Conservation (phyloP, 1,284 basidiomycete species). For the Ganoderma multipileum region DNA sequence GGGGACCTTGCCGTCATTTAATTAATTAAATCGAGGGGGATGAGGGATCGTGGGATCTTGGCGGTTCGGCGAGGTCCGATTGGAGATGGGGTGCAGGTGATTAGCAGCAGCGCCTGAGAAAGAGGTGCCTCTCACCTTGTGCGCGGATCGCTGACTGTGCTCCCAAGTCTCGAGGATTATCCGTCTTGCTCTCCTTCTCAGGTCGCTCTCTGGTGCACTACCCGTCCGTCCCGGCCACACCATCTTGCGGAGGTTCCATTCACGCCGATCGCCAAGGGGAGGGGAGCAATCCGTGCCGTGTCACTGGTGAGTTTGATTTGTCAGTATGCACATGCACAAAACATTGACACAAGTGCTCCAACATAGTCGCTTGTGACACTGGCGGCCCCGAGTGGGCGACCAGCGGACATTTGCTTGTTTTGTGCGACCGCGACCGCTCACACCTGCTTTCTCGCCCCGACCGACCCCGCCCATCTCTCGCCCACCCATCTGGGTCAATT, state of each 20-base stretch:
- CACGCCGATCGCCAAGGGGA: conserved; percentile 21
- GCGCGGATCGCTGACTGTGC: conserved; percentile 12
- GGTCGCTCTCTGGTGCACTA: background rate
- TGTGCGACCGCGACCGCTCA: conserved; percentile 2
- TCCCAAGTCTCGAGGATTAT: conserved; percentile 26
- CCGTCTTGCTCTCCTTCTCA: conserved; percentile 15
- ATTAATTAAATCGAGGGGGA: conserved; percentile 21
- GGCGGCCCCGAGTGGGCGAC: conserved; percentile 14
- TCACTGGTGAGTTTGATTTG: conserved; percentile 7
- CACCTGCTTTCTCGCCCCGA: conserved; percentile 5
- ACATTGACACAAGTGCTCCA: background rate
- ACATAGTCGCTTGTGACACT: conserved; percentile 5
- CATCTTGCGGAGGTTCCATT: conserved; percentile 12
- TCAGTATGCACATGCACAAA: conserved; percentile 1
- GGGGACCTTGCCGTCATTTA: background rate
- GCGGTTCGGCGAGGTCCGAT: background rate
- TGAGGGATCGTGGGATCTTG: conserved; percentile 2
- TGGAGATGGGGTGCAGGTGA: conserved; percentile 23
- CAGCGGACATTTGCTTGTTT: conserved; percentile 24
- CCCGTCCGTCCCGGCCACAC: background rate
- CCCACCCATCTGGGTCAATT: conserved; percentile 5
- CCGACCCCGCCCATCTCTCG: conserved; percentile 10
- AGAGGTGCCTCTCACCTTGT: background rate
- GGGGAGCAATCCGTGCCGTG: background rate
- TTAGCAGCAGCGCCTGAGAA: conserved; percentile 4